Evolutionary conservation across 495 filamentous ascomycete genomes (phyloP).

Genomic region (Poronia punctata): DNA sequence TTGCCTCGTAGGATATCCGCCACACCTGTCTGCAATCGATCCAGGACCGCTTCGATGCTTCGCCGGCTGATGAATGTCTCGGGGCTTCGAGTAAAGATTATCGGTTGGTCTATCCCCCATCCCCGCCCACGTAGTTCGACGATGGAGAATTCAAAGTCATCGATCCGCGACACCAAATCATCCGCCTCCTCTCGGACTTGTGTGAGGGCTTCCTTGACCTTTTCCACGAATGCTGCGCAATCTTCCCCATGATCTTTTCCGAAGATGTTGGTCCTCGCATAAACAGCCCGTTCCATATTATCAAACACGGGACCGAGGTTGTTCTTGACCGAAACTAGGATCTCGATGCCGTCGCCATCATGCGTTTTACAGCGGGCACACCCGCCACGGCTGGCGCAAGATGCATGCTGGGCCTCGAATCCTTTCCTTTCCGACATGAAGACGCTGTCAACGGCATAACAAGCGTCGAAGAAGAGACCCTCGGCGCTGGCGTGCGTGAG

Average conservation of each 20-base stretch:
- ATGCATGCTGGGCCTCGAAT: slow-evolving; percentile 22
- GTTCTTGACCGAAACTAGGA: slow-evolving; percentile 34
- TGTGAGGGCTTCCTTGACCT: slow-evolving; percentile 22
- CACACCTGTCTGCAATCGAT: slow-evolving; percentile 39
- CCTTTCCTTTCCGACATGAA: slow-evolving; percentile 29
- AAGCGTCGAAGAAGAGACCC: slow-evolving; percentile 30
- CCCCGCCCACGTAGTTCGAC: slow-evolving; percentile 33
- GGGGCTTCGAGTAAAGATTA: slow-evolving; percentile 27
- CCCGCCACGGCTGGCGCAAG: slow-evolving; percentile 17
- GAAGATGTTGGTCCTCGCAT: slow-evolving; percentile 33
- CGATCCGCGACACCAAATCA: slow-evolving; percentile 22
- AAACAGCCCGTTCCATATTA: slow-evolving; percentile 28
- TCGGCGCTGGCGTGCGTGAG: slow-evolving; percentile 34
- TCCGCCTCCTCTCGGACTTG: slow-evolving; percentile 27
- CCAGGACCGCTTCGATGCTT: slow-evolving; percentile 34
- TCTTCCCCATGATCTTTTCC: slow-evolving; percentile 25
- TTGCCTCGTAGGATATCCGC: slow-evolving; percentile 38
- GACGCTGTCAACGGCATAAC: slow-evolving; percentile 28
- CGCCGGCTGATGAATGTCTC: slow-evolving; percentile 27
- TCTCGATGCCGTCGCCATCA: slow-evolving; percentile 29
- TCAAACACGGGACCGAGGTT: slow-evolving; percentile 33
- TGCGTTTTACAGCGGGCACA: slow-evolving; percentile 24
- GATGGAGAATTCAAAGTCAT: slow-evolving; percentile 38
- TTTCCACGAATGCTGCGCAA: slow-evolving; percentile 30
- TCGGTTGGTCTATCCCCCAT: slow-evolving; percentile 33